phyloP scores from a whole-genome alignment of 305 asterid genomes.

The Fraxinus platypoda region DNA sequence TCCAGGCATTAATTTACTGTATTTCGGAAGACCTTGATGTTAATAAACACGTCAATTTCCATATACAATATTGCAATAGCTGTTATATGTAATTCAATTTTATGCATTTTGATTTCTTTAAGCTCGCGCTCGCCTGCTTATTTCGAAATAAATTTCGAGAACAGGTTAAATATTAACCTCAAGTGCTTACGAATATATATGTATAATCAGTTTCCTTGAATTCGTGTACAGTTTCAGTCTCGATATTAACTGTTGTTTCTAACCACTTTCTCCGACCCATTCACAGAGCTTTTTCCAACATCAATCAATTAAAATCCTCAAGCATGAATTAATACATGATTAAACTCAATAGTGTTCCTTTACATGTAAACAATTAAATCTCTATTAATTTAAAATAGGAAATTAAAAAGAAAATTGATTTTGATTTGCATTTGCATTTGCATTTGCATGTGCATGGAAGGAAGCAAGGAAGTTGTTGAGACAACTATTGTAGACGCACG shows the following conservation, averaged over 20 bases:
- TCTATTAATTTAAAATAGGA: background rate
- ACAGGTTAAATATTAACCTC: too few relatives aligned
- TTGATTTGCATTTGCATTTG: background rate
- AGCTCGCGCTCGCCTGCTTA: too few relatives aligned
- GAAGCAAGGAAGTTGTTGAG: conserved; percentile 71
- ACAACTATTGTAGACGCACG: conserved; percentile 63
- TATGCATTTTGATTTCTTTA: background rate
- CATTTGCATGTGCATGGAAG: conserved; percentile 26
- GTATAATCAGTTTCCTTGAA: background rate
- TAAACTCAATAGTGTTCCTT: background rate
- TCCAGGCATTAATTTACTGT: background rate
- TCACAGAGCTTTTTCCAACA: background rate
- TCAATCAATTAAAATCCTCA: background rate
- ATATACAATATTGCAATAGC: background rate
- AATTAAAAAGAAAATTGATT: background rate
- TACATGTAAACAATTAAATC: background rate
- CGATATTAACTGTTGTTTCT: background rate
- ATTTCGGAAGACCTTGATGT: background rate
- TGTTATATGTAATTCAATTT: background rate
- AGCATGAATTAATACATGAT: background rate
- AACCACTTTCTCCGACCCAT: background rate
- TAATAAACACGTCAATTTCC: background rate
- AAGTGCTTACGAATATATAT: too few relatives aligned
- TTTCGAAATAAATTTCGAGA: too few relatives aligned
- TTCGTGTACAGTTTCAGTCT: background rate